These are phyloP conservation scores for Colletotrichum chlorophyti DNA, from an alignment of 2,329 filamentous ascomycete species.

Conservation along the genomic window DNA sequence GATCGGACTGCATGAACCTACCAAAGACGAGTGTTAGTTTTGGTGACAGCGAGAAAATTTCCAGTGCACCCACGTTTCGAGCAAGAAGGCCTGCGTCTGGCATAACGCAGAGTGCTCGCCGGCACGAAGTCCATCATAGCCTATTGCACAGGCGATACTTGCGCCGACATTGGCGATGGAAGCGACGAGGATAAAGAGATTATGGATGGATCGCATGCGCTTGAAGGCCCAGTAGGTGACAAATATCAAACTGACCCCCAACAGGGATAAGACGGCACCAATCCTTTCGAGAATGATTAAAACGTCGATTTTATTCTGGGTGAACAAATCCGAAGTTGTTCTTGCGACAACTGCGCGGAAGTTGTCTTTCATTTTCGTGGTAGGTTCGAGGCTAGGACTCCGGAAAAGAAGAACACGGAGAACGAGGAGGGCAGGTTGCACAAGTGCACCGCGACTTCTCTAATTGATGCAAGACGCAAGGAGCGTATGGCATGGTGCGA, in stretches of 20 bases:
- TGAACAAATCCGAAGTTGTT: too few species aligned
- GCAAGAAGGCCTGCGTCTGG: slow-evolving; percentile 64
- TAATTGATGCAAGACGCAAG: too few species aligned
- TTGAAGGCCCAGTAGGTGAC: slow-evolving; percentile 58
- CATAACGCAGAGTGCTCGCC: slow-evolving; percentile 65
- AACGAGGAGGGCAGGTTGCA: too few species aligned
- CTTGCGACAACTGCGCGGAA: too few species aligned
- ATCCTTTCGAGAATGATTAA: slow-evolving; percentile 58
- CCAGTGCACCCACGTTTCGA: slow-evolving; percentile 73
- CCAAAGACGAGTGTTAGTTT: neutral
- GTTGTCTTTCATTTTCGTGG: too few species aligned
- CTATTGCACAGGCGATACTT: slow-evolving; percentile 73
- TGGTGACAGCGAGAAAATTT: too few species aligned
- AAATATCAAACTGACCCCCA: slow-evolving; percentile 59
- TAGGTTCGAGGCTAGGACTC: too few species aligned
- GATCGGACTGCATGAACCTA: slow-evolving; percentile 81
- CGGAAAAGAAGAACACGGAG: too few species aligned
- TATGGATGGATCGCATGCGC: slow-evolving; percentile 63
- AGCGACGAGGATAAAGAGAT: slow-evolving; percentile 68
- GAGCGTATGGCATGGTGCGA: too few species aligned
- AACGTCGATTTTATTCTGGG: slow-evolving; percentile 43
- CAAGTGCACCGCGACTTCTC: too few species aligned
- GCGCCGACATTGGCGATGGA: slow-evolving; percentile 66
- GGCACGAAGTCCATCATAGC: slow-evolving; percentile 65
- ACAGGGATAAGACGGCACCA: slow-evolving; percentile 60